Percentiles rank a stretch among this genome's conserved stretches.
phyloP scores from a whole-genome alignment of 352 stramenopile genomes.

The Pythium plurisporium region DNA sequence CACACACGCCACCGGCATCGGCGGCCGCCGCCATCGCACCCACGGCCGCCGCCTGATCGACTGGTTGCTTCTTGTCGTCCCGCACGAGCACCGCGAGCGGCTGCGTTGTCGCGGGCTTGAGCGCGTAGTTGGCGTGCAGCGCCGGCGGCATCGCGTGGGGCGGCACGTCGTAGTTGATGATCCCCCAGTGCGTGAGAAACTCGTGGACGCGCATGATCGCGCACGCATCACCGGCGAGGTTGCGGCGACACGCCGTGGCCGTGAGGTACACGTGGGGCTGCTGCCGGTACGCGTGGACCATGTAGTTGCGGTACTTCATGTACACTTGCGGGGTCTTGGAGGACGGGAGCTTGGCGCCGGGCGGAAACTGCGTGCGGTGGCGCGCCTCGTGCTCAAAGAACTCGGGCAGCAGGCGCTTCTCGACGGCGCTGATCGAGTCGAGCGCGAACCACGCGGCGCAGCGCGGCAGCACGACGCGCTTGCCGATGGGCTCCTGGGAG shows the following conservation, averaged over 20 bases:
- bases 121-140: conserved; percentile 55
- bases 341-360: conserved; percentile 20
- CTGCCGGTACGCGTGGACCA: conserved; percentile 76
- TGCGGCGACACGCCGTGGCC: conserved; percentile 76
- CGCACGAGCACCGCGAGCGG: conserved; percentile 4
- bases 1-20: no score
- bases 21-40: no score
- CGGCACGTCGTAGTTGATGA: conserved; percentile 85
- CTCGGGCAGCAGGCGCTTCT: conserved; percentile 81
- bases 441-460: conserved; percentile 79
- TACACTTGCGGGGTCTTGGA: conserved; percentile 63
- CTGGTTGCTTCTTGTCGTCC: background rate
- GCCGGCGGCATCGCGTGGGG: conserved; percentile 59
- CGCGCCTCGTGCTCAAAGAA: conserved; percentile 49
- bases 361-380: conserved; percentile 22
- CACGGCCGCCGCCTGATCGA: background rate
- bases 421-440: conserved; percentile 70
- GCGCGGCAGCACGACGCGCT: conserved; percentile 49
- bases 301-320: conserved; percentile 87
- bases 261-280: conserved; percentile 78
- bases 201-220: conserved; percentile 83
- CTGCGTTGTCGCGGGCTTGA: conserved; percentile 17
- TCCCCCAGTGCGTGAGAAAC: conserved; percentile 81
- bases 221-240: conserved; percentile 73
- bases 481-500: background rate